A percentile compares a stretch with the other conserved stretches of the same genome.
These are phyloP conservation scores for Primulina huaijiensis DNA, from an alignment of 257 asterid species.

Conservation along the genomic window DNA sequence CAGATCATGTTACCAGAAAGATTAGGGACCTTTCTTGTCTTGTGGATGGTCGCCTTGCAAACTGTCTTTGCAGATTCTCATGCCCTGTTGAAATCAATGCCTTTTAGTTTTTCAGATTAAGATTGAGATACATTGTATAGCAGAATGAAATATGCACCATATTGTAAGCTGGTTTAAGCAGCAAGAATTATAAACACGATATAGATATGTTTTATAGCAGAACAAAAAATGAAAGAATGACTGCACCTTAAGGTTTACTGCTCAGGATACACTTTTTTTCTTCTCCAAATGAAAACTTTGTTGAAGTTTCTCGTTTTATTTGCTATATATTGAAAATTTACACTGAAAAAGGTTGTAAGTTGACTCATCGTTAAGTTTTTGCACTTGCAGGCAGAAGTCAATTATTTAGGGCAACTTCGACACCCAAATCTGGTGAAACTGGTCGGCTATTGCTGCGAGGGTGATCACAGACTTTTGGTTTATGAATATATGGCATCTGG, in stretches of 20 bases:
- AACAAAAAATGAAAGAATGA: constrained; percentile 1
- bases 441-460: constrained; percentile 92
- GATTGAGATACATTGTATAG: background rate
- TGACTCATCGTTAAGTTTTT: constrained; percentile 27
- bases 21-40: background rate
- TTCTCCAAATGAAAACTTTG: background rate
- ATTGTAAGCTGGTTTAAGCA: constrained; percentile 1
- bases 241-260: constrained; percentile 1
- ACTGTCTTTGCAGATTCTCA: background rate
- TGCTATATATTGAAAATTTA: background rate
- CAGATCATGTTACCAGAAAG: background rate
- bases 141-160: background rate
- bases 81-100: background rate
- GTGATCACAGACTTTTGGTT: constrained; percentile 76
- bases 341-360: constrained; percentile 14
- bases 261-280: background rate
- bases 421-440: constrained; percentile 85
- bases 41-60: background rate
- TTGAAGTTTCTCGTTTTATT: background rate
- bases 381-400: constrained; percentile 81
- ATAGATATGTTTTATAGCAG: background rate
- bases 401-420: constrained; percentile 79
- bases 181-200: background rate
- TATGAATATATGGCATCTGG: constrained; percentile 96
- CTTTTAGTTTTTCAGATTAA: background rate